Evolutionary conservation across 1,284 basidiomycete genomes (phyloP).

Genomic region (Ustilago loliicola): DNA sequence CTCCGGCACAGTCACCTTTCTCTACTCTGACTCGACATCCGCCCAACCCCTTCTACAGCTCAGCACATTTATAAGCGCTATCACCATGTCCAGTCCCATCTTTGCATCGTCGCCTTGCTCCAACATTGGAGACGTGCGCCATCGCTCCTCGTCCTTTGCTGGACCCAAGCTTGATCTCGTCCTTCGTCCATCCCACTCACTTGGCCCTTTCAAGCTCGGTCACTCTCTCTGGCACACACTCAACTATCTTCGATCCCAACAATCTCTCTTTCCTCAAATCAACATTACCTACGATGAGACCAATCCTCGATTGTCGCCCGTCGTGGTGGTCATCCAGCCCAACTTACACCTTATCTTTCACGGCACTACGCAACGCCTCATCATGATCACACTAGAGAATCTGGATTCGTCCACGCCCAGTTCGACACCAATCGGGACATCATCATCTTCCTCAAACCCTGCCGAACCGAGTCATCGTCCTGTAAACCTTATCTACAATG

Average conservation of each 20-base stretch:
- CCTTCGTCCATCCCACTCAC: constrained; percentile 36
- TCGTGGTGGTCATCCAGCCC: constrained; percentile 44
- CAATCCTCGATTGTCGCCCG: constrained; percentile 35
- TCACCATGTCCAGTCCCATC: constrained; percentile 46
- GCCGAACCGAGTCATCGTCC: constrained; percentile 39
- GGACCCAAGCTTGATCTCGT: constrained; percentile 41
- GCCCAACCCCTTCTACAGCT: not conserved
- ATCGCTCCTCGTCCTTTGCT: constrained; percentile 31
- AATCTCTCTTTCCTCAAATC: constrained; percentile 51
- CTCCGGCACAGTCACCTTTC: not conserved
- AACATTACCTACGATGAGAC: constrained; percentile 43
- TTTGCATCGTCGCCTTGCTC: constrained; percentile 24
- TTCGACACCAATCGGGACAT: not conserved
- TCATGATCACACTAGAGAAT: constrained; percentile 52
- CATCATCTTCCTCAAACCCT: not conserved
- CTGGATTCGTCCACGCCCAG: constrained; percentile 10
- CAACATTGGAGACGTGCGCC: constrained; percentile 11
- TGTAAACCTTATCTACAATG: constrained; percentile 46
- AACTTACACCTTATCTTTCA: constrained; percentile 50
- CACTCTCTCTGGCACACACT: constrained; percentile 57
- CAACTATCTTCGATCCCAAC: constrained; percentile 54
- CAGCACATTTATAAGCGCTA: no score
- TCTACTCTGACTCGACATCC: not conserved
- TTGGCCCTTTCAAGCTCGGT: constrained; percentile 55
- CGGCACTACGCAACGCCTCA: constrained; percentile 39